These are phyloP conservation scores for Balamuthia mandrillaris DNA, from an alignment of 208 protist species.

Conservation along the genomic window DNA sequence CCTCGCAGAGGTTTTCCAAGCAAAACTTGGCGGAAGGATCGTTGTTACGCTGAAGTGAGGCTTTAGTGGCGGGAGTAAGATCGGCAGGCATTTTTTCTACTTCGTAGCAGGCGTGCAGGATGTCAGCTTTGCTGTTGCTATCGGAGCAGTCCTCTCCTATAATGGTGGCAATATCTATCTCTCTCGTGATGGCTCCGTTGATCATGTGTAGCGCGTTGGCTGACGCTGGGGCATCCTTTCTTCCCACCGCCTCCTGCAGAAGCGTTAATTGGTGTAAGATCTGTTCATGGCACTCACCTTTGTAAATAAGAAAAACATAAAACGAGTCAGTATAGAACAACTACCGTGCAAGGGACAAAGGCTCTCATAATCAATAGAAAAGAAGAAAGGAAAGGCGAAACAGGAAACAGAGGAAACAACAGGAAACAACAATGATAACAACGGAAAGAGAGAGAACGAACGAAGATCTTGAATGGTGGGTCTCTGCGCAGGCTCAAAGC, in stretches of 20 bases:
- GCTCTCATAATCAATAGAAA: too few relatives aligned
- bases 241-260: background rate
- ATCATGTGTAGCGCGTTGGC: slow-evolving; percentile 27
- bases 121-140: slow-evolving; percentile 10
- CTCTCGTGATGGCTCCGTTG: slow-evolving; percentile 13
- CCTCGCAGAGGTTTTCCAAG: background rate
- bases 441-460: background rate
- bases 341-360: too few relatives aligned
- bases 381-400: too few relatives aligned
- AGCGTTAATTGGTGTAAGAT: background rate
- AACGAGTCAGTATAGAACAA: too few relatives aligned
- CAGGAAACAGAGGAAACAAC: background rate
- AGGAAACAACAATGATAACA: background rate
- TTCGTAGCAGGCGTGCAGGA: slow-evolving; percentile 24
- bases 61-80: slow-evolving; percentile 5
- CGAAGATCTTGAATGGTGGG: slow-evolving; percentile 6
- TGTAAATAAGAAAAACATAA: background rate
- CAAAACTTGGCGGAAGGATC: background rate
- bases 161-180: background rate
- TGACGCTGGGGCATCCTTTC: background rate
- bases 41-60: background rate
- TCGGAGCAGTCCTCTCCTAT: slow-evolving; percentile 3
- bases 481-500: background rate
- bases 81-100: slow-evolving; percentile 35
- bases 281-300: slow-evolving; percentile 21